Evolutionary conservation across 768 basidiomycete genomes (phyloP).

Genomic region (Xerocomellus dryophilus): DNA sequence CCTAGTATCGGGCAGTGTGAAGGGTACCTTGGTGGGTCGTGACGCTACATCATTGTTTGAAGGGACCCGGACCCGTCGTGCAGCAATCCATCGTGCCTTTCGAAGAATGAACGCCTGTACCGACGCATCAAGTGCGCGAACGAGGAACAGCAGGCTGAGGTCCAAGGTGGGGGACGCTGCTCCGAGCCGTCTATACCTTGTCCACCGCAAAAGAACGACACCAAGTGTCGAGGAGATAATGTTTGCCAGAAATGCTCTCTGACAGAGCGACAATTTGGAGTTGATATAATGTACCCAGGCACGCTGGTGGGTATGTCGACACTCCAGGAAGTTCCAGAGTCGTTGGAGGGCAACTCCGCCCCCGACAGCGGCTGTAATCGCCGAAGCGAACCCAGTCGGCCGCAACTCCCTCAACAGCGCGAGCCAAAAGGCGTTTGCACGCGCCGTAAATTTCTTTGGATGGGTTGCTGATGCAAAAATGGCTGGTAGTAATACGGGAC

Average conservation of each 20-base stretch:
- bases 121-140: conserved; percentile 64
- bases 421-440: conserved; percentile 18
- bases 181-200: conserved; percentile 27
- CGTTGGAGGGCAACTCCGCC: conserved; percentile 57
- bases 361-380: conserved; percentile 59
- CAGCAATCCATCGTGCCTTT: conserved; percentile 10
- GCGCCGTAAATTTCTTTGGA: conserved; percentile 23
- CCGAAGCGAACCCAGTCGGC: conserved; percentile 64
- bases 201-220: conserved; percentile 54
- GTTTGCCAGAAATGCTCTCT: conserved; percentile 60
- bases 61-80: background rate
- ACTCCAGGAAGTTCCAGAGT: conserved; percentile 37
- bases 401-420: conserved; percentile 57
- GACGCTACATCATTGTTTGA: background rate
- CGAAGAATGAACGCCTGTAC: conserved; percentile 50
- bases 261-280: conserved; percentile 36
- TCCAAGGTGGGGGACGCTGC: conserved; percentile 57
- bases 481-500: conserved; percentile 59
- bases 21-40: background rate
- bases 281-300: background rate
- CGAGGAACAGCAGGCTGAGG: conserved; percentile 62
- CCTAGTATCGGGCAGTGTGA: background rate
- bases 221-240: conserved; percentile 54
- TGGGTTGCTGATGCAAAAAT: conserved; percentile 34
- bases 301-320: background rate